Evolutionary conservation across 768 basidiomycete genomes (phyloP).

Genomic region (Panus rudis): DNA sequence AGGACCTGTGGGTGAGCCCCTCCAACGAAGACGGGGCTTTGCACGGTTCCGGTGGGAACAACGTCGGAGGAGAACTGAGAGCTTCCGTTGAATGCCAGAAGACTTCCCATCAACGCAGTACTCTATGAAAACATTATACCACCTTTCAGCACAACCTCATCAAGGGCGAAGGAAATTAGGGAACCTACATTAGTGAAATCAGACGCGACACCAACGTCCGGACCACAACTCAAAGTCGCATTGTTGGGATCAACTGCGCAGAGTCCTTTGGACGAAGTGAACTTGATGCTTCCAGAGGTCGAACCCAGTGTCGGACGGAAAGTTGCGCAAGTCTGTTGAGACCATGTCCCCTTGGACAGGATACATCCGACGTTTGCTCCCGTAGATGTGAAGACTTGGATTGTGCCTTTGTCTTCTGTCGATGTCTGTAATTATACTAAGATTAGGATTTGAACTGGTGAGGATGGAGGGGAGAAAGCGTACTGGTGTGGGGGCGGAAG

Average conservation of each 20-base stretch:
- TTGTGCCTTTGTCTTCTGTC: constrained; percentile 1
- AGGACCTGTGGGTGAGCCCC: neutral
- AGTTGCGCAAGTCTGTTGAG: constrained; percentile 2
- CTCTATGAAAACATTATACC: neutral
- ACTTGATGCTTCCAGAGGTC: neutral
- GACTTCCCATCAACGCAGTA: neutral
- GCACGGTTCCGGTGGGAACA: neutral
- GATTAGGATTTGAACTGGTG: neutral
- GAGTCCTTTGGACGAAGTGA: neutral
- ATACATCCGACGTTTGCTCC: constrained; percentile 2
- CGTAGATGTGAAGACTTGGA: neutral
- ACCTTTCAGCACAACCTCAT: neutral
- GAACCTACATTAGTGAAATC: constrained; percentile 2
- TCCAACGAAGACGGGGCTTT: constrained; percentile 1
- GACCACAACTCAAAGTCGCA: neutral
- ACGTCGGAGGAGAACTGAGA: neutral
- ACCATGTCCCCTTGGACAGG: constrained; percentile 2
- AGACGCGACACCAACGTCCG: neutral
- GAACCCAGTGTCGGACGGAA: constrained; percentile 1
- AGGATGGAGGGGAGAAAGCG: neutral
- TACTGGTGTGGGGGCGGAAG: neutral
- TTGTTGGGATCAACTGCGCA: neutral
- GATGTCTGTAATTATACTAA: neutral
- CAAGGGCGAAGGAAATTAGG: neutral
- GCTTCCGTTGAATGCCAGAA: constrained; percentile 1